Evolutionary conservation across 169 alveolate genomes (phyloP), one percentile per base, ranked within the genome.

Genomic region (Miamiensis avidus): DNA sequence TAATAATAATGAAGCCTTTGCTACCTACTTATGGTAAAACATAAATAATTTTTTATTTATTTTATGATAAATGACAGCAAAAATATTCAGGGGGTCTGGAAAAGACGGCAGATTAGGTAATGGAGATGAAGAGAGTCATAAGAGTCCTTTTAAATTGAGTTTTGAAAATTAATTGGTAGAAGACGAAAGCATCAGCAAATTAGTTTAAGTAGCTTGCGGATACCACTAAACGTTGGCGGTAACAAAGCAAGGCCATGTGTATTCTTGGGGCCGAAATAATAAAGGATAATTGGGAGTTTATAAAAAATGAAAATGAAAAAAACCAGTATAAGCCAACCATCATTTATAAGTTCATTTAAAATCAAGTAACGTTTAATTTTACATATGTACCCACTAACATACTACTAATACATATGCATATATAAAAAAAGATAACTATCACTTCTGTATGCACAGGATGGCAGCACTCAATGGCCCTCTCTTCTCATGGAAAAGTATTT

Each of bases 401-500:
- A 11, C 20, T 11, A 11, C 4, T 6, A 34, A 6, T 34, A 32
- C 1, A 6, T 31, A 79, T 34, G 11, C 4, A 30, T 65, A 29
- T 31, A 20, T 20, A 31, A 69, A 31, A 82, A 20, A 30, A 85
- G 76, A 69, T 82, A 1, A 16, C 64, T 6, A 90, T 94, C 15
- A 78, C 69, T 0, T 82, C 83, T 87, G 91, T 95, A 28, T 84
- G 93, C 27, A 93, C 96, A 76, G 98, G 98, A 28, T 95, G 93
- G 95, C 84, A 95, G 76, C 98, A 95, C 87, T 83, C 93, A 25
- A 82, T 95, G 85, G 96, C 96, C 33, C 88, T 95, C 28, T 86
- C 89, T n/a, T 76, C 34, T 28, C 78, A 77, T 85, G 96, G 96
- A 30, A 86, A 87, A 82, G 89, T 89, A 25, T 95, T 75, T 82